Conservation (phyloP, 2,329 filamentous ascomycete species). For the Aureobasidium sp. region DNA sequence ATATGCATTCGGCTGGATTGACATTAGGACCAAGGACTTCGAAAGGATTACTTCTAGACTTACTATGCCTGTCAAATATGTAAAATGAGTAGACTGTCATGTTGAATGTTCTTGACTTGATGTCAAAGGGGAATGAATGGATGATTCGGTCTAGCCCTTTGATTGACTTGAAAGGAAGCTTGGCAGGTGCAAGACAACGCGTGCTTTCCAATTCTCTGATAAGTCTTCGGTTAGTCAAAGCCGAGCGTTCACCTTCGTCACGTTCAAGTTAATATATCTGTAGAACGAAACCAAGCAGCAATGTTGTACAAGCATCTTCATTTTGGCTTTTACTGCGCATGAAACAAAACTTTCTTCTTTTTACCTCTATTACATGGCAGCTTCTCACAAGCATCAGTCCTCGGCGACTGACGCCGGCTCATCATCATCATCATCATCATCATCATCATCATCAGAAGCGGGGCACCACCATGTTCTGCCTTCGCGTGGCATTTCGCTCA, state of each 20-base stretch:
- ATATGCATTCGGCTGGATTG: slow-evolving; percentile 84
- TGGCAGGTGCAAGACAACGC: slow-evolving; percentile 6
- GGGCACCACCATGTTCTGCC: slow-evolving; percentile 33
- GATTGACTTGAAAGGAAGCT: neutral
- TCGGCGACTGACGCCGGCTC: neutral
- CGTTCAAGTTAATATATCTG: neutral
- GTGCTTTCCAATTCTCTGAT: neutral
- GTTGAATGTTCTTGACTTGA: slow-evolving; percentile 24
- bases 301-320: slow-evolving; percentile 11
- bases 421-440: slow-evolving; percentile 4
- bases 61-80: slow-evolving; percentile 98
- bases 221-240: slow-evolving; percentile 2
- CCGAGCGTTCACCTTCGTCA: slow-evolving; percentile 2
- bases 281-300: slow-evolving; percentile 1
- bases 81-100: slow-evolving; percentile 98
- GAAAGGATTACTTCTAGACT: neutral
- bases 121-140: neutral
- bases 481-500: slow-evolving; percentile 43
- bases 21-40: neutral
- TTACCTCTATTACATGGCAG: neutral
- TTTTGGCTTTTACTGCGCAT: slow-evolving; percentile 5
- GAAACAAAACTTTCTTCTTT: neutral
- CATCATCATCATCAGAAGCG: slow-evolving; percentile 17
- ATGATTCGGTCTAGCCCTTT: slow-evolving; percentile 11
- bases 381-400: slow-evolving; percentile 3